Evolutionary conservation across 129 eudicot species (phyloP).

Genomic region (Lactuca saligna): DNA sequence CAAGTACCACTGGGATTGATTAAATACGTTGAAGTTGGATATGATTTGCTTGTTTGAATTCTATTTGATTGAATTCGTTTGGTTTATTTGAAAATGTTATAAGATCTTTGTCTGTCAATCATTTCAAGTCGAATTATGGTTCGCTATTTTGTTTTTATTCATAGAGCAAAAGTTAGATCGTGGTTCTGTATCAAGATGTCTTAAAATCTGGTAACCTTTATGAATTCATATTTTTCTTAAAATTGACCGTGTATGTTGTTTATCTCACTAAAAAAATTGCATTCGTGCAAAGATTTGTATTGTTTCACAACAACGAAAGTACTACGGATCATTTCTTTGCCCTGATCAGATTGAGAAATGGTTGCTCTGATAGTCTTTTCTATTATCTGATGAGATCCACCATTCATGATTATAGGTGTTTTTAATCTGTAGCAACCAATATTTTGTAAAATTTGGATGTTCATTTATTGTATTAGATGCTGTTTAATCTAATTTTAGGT

Average conservation of each 20-base stretch:
- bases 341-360: constrained; percentile 26
- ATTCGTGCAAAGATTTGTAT: too few species aligned
- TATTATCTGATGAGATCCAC: background rate
- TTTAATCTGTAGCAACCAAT: background rate
- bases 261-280: too few species aligned
- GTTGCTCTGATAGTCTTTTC: constrained; percentile 1
- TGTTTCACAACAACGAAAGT: background rate
- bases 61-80: background rate
- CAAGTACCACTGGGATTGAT: background rate
- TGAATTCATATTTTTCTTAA: background rate
- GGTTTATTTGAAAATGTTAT: background rate
- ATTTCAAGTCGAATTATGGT: background rate
- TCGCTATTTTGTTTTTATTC: background rate
- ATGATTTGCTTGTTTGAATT: background rate
- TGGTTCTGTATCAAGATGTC: background rate
- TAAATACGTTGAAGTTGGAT: background rate
- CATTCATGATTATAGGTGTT: background rate
- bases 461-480: background rate
- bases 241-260: background rate
- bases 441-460: background rate
- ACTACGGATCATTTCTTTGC: background rate
- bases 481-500: background rate
- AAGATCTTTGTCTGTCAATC: background rate
- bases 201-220: background rate
- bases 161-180: background rate